A percentile compares a stretch with the other conserved stretches of the same genome.
phyloP scores from a whole-genome alignment of 345 rosid species.

The Lepidium sativum region DNA sequence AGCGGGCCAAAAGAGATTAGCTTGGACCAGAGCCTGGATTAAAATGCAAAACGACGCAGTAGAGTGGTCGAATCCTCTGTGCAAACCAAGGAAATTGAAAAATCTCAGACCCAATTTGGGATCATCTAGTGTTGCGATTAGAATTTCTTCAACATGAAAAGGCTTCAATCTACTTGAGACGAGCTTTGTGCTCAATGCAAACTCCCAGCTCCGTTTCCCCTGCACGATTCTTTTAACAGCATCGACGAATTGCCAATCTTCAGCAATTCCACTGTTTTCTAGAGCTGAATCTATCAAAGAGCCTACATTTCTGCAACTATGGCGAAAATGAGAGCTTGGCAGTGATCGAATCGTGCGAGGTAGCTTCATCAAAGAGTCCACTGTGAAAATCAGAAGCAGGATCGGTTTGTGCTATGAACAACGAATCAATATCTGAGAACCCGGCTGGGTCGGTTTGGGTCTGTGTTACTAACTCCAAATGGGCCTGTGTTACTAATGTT shows the following conservation, averaged over 20 bases:
- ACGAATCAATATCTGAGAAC: conserved; percentile 8
- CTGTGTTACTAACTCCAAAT: too few relatives aligned
- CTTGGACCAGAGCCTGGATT: conserved; percentile 54
- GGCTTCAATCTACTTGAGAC: conserved; percentile 34
- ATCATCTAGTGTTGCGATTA: conserved; percentile 56
- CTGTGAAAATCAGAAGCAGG: conserved; percentile 1
- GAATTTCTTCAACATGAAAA: conserved; percentile 53
- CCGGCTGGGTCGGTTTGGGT: background rate
- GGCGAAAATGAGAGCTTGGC: conserved; percentile 7
- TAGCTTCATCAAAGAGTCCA: conserved; percentile 36
- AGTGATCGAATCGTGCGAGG: conserved; percentile 19
- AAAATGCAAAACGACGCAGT: conserved; percentile 66
- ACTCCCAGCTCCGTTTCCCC: conserved; percentile 65
- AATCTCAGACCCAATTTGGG: conserved; percentile 67
- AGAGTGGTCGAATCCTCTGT: conserved; percentile 60
- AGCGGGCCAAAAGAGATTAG: conserved; percentile 73
- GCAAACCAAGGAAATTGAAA: conserved; percentile 89
- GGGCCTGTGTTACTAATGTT: too few relatives aligned
- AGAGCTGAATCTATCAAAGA: conserved; percentile 5
- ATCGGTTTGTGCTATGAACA: background rate
- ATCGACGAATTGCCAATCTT: conserved; percentile 41
- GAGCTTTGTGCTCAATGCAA: conserved; percentile 40
- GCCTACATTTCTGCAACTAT: conserved; percentile 20
- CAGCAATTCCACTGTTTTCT: conserved; percentile 20
- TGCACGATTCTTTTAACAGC: conserved; percentile 43